Evolutionary conservation across 1,139 yeast species (phyloP).

Genomic region (Yamadazyma friedrichii): DNA sequence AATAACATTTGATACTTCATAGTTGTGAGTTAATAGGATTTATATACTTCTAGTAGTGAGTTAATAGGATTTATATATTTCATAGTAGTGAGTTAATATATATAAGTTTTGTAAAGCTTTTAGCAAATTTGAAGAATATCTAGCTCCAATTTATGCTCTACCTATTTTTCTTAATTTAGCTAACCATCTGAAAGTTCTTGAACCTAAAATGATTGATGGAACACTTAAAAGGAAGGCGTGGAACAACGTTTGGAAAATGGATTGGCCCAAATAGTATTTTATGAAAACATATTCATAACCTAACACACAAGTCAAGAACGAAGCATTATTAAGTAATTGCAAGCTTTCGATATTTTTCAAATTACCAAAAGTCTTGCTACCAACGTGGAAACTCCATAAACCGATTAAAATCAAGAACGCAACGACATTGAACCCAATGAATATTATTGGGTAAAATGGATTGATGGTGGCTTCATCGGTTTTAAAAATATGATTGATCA

Average conservation of each 20-base stretch:
- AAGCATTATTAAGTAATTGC: constrained; percentile 36
- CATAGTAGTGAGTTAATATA: neutral
- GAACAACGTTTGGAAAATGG: constrained; percentile 69
- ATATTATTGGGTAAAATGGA: constrained; percentile 52
- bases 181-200: constrained; percentile 50
- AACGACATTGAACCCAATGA: constrained; percentile 44
- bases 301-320: constrained; percentile 52
- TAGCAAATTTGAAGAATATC: no score
- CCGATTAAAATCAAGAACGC: constrained; percentile 44
- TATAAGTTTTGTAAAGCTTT: no score
- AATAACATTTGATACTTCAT: no score
- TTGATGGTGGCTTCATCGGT: constrained; percentile 55
- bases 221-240: constrained; percentile 51
- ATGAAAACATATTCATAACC: constrained; percentile 64
- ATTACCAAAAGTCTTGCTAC: constrained; percentile 35
- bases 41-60: no score
- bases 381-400: constrained; percentile 48
- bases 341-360: constrained; percentile 24
- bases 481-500: constrained; percentile 69
- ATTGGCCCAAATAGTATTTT: constrained; percentile 65
- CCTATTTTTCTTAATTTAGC: constrained; percentile 34
- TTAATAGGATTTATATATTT: neutral
- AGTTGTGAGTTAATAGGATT: no score
- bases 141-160: constrained; percentile 14
- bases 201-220: constrained; percentile 65